Percentiles rank a stretch among this genome's conserved stretches.
Evolutionary conservation across 257 asterid genomes (phyloP).

Genomic region (Capsicum chinense): DNA sequence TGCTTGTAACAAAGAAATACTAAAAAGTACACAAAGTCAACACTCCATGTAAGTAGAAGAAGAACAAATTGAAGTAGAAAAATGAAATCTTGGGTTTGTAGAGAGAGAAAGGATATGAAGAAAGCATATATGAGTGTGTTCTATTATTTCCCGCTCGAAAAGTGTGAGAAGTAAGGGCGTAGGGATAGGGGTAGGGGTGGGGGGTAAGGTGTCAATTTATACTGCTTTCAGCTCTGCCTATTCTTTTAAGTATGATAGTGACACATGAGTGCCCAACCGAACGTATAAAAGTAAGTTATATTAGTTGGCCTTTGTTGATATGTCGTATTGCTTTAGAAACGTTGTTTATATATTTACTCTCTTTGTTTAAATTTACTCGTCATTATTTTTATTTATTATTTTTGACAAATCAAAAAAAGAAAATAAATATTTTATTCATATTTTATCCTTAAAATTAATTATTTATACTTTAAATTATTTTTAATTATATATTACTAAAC

Average conservation of each 20-base stretch:
- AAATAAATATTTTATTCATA: too few relatives aligned
- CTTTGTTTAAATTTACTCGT: too few relatives aligned
- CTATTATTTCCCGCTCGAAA: constrained; percentile 52
- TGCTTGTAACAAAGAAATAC: background rate
- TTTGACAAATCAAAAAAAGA: too few relatives aligned
- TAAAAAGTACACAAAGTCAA: background rate
- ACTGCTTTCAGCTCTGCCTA: constrained; percentile 30
- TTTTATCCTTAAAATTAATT: too few relatives aligned
- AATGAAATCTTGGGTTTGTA: background rate
- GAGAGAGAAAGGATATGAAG: constrained; percentile 31
- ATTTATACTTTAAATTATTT: too few relatives aligned
- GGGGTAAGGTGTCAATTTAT: constrained; percentile 28
- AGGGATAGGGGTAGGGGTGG: constrained; percentile 25
- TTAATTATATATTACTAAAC: too few relatives aligned
- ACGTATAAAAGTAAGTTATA: background rate
- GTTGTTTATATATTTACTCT: too few relatives aligned
- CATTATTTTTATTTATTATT: too few relatives aligned
- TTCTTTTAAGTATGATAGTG: constrained; percentile 48
- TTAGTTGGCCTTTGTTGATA: too few relatives aligned
- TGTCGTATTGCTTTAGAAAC: too few relatives aligned
- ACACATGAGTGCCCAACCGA: constrained; percentile 42
- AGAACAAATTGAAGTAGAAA: too few relatives aligned
- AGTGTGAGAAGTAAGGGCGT: constrained; percentile 33
- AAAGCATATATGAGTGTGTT: constrained; percentile 41
- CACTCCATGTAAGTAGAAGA: background rate